Evolutionary conservation across 768 basidiomycete species (phyloP), one percentile per base, ranked within the genome.

Genomic region (Gautieria morchelliformis): DNA sequence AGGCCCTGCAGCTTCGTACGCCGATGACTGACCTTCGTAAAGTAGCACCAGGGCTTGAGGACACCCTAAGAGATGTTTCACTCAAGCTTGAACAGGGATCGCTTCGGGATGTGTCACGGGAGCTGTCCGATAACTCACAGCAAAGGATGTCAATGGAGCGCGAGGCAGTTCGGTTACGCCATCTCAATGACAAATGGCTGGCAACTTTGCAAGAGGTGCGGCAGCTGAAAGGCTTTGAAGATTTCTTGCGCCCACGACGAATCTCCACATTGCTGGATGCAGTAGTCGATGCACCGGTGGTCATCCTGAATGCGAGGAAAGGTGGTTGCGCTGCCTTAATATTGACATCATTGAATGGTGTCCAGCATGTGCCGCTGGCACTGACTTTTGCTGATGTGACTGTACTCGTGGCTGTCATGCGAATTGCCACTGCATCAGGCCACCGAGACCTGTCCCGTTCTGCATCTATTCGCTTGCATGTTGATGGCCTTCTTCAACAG

Each of bases 151-250:
- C 55, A 9, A 48, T 60, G 14, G 66, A 57, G 8, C 35, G 14
- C 19, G 59, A 65, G 39, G 60, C 62, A 8, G 41, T 37, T 41
- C 65, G 61, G 40, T 46, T 53, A 35, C 66, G 60, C 53, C 15
- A 52, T 10, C 57, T 71, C 52, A 47, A 64, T 45, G 64, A 65
- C 40, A 65, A 68, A 50, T 70, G 61, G 61, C 63, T 67, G 14
- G 50, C 48, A 0, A 55, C 65, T 5, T 56, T 66, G 12, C 62
- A 68, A 35, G 54, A 63, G 33, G 59, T 63, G 17, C 41, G 64
- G 35, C 27, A 30, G 6, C n/a, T 59, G n/a, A 37, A 52, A 6
- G 59, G 64, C 4, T 65, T 65, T 44, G 58, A 62, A 5, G 27
- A 35, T 0, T 65, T 65, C 47, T 51, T 66, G 15, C 41, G 50